These are phyloP conservation scores for Alternaria triticina DNA, from an alignment of 2,329 filamentous ascomycete genomes.

Conservation along the genomic window DNA sequence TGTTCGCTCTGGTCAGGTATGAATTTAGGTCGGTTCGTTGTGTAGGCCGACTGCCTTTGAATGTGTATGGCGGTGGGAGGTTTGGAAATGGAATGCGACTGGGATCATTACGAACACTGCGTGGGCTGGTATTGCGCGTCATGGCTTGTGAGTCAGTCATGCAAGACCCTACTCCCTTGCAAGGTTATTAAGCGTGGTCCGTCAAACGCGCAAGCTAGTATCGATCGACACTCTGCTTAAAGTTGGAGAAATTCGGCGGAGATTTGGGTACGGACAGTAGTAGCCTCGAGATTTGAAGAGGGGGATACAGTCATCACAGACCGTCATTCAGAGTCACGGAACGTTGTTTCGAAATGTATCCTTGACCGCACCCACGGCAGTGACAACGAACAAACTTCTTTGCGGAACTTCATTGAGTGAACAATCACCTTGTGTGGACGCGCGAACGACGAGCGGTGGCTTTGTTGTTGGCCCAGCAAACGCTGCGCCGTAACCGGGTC, in stretches of 20 bases:
- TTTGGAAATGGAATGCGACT: slow-evolving; percentile 31
- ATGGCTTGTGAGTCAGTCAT: background rate
- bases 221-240: background rate
- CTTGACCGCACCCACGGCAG: slow-evolving; percentile 13
- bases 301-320: slow-evolving; percentile 16
- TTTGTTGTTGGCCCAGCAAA: slow-evolving; percentile 28
- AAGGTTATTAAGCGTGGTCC: background rate
- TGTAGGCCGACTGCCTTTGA: slow-evolving; percentile 12
- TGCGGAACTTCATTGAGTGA: background rate
- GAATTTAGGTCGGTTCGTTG: background rate
- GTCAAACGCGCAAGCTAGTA: background rate
- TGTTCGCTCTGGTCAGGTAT: slow-evolving; percentile 41
- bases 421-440: slow-evolving; percentile 28
- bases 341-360: slow-evolving; percentile 31
- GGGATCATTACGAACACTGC: slow-evolving; percentile 18
- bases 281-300: slow-evolving; percentile 9
- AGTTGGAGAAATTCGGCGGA: background rate
- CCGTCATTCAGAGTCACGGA: slow-evolving; percentile 18
- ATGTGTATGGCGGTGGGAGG: slow-evolving; percentile 42
- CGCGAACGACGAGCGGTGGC: slow-evolving; percentile 20
- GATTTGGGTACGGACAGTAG: background rate
- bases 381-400: slow-evolving; percentile 16
- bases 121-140: slow-evolving; percentile 17
- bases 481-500: slow-evolving; percentile 17
- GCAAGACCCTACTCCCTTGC: background rate